A percentile compares a stretch with the other conserved stretches of the same genome.
Conservation (phyloP, 768 basidiomycete species). For the Rhodotorula kratochvilovae region DNA sequence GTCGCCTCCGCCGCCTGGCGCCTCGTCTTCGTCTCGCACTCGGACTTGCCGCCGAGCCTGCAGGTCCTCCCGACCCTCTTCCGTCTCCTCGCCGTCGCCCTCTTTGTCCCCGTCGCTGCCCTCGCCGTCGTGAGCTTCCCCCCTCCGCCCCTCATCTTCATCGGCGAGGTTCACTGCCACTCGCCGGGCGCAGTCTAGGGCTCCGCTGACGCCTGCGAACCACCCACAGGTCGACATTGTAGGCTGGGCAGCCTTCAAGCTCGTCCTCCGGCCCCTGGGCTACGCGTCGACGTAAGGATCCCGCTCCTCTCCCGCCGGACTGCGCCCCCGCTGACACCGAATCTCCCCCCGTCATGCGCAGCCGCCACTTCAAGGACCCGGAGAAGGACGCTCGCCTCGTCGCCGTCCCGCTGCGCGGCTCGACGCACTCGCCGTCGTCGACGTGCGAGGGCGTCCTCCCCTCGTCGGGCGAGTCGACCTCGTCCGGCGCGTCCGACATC, state of each 20-base stretch:
- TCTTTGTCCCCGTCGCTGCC: conserved; percentile 22
- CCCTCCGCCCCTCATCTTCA: not conserved
- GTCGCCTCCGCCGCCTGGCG: not conserved
- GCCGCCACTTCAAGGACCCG: conserved; percentile 38
- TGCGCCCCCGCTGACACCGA: not conserved
- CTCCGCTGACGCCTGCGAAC: not conserved
- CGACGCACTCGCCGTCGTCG: conserved; percentile 4
- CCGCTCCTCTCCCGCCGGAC: not conserved
- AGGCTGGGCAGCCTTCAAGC: conserved; percentile 22
- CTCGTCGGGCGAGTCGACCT: conserved; percentile 4
- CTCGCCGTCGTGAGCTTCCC: conserved; percentile 17
- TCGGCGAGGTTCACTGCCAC: not conserved
- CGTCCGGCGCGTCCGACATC: conserved; percentile 18
- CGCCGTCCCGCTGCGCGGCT: not conserved
- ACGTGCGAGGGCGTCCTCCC: conserved; percentile 6
- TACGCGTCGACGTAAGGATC: conserved; percentile 33
- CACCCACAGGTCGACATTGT: conserved; percentile 17
- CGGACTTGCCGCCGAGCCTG: conserved; percentile 13
- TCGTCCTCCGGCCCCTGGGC: conserved; percentile 26
- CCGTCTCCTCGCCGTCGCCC: conserved; percentile 15
- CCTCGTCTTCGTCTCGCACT: not conserved
- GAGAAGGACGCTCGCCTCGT: conserved; percentile 17
- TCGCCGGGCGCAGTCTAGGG: not conserved
- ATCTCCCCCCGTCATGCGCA: not conserved
- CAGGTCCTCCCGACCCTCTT: conserved; percentile 23